Evolutionary conservation across 805 yeast genomes (phyloP).

Genomic region (Candida dajiaensis): DNA sequence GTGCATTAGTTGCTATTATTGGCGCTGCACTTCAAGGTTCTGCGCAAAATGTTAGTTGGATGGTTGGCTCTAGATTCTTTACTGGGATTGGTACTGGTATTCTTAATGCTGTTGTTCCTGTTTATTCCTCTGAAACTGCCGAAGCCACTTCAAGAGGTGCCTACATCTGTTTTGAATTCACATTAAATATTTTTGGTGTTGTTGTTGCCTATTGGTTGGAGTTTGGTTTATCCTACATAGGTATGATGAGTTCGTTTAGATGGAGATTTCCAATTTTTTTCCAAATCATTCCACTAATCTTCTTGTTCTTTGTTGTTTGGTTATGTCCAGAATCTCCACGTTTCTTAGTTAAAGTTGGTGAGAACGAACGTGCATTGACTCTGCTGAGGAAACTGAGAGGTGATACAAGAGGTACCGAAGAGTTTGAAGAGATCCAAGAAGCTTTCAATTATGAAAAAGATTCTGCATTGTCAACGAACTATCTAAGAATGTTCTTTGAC

Average conservation of each 20-base stretch:
- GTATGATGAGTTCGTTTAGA: constrained; percentile 3
- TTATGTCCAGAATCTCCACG: constrained; percentile 1
- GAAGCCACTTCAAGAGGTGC: constrained; percentile 3
- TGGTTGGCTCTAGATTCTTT: constrained; percentile 4
- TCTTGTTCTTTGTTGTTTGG: constrained; percentile 1
- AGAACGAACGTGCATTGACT: neutral
- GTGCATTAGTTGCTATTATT: neutral
- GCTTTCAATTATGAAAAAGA: constrained; percentile 1
- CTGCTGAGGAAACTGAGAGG: constrained; percentile 1
- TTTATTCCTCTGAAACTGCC: constrained; percentile 2
- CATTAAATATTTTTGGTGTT: constrained; percentile 3
- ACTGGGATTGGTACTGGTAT: constrained; percentile 3
- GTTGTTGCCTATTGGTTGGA: constrained; percentile 2
- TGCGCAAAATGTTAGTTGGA: neutral
- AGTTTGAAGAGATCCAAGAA: neutral
- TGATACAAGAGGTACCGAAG: neutral
- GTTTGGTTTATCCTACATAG: constrained; percentile 2
- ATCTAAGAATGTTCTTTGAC: constrained; percentile 1
- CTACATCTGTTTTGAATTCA: constrained; percentile 2
- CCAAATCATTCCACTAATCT: constrained; percentile 1
- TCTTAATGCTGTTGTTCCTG: constrained; percentile 2
- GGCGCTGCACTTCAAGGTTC: constrained; percentile 4
- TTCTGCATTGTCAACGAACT: constrained; percentile 1
- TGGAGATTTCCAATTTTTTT: constrained; percentile 4
- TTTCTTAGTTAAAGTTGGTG: neutral